phyloP scores from a whole-genome alignment of 106 monocot species.

The Dendrobium catenatum region DNA sequence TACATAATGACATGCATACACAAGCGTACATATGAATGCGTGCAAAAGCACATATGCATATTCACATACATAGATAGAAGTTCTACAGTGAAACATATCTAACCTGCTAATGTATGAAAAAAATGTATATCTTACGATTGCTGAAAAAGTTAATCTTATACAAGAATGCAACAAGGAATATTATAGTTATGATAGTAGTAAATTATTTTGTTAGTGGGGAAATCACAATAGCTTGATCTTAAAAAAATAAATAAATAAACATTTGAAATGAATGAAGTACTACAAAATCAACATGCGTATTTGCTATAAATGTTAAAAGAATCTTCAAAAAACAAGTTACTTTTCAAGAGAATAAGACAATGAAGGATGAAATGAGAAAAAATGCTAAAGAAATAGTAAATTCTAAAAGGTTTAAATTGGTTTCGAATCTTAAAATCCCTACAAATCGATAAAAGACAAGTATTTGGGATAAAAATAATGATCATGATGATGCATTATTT shows the following conservation, averaged over 20 bases:
- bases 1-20: neutral
- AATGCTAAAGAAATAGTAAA: neutral
- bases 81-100: too few relatives aligned
- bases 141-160: neutral
- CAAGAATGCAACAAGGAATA: neutral
- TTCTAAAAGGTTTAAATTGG: neutral
- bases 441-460: neutral
- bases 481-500: neutral
- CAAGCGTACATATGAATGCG: too few relatives aligned
- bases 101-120: too few relatives aligned
- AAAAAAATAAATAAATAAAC: neutral
- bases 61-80: too few relatives aligned
- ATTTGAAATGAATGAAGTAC: neutral
- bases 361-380: neutral
- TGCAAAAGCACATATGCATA: too few relatives aligned
- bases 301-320: neutral
- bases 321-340: neutral
- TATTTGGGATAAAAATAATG: too few relatives aligned
- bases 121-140: neutral
- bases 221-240: neutral
- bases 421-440: neutral
- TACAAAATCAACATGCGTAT: neutral
- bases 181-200: neutral
- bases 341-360: neutral
- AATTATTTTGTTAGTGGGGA: neutral